These are phyloP conservation scores for Aspergillus funiculosus DNA, from an alignment of 495 filamentous ascomycete genomes.

Conservation along the genomic window DNA sequence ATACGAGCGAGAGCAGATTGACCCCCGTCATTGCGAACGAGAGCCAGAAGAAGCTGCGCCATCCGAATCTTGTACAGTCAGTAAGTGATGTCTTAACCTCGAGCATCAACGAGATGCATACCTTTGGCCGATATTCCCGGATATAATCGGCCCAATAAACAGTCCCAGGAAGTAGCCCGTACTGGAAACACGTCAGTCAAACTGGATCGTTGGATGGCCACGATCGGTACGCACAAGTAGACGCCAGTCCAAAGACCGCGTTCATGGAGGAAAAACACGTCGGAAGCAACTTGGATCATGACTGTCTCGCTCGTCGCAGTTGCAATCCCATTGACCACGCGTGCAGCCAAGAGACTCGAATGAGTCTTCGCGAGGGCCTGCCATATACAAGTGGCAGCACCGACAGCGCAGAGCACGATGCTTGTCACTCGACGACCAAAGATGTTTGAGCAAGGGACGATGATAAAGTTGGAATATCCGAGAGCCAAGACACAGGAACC, in stretches of 20 bases:
- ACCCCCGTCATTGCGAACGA: conserved; percentile 37
- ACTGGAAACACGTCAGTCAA: conserved; percentile 13
- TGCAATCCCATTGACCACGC: conserved; percentile 52
- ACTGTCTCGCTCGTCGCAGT: conserved; percentile 46
- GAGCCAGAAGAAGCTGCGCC: conserved; percentile 51
- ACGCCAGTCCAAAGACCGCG: conserved; percentile 55
- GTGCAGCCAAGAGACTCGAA: conserved; percentile 48
- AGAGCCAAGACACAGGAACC: conserved; percentile 49
- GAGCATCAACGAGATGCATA: conserved; percentile 20
- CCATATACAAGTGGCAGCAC: conserved; percentile 49
- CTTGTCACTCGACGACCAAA: conserved; percentile 51
- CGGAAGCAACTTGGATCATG: conserved; percentile 52
- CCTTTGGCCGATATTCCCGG: conserved; percentile 42
- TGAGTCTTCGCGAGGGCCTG: conserved; percentile 48
- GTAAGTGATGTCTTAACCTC: neutral
- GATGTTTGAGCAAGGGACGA: conserved; percentile 47
- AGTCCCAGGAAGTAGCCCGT: conserved; percentile 35
- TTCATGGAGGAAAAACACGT: conserved; percentile 61
- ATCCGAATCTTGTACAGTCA: conserved; percentile 28
- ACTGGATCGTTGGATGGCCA: neutral
- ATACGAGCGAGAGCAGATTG: conserved; percentile 38
- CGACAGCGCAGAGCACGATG: conserved; percentile 44
- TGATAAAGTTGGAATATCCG: conserved; percentile 50
- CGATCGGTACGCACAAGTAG: conserved; percentile 44
- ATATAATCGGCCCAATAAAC: conserved; percentile 46